Evolutionary conservation across 805 yeast genomes (phyloP), one percentile per base, ranked within the genome.

Genomic region (Yamadazyma laniorum): DNA sequence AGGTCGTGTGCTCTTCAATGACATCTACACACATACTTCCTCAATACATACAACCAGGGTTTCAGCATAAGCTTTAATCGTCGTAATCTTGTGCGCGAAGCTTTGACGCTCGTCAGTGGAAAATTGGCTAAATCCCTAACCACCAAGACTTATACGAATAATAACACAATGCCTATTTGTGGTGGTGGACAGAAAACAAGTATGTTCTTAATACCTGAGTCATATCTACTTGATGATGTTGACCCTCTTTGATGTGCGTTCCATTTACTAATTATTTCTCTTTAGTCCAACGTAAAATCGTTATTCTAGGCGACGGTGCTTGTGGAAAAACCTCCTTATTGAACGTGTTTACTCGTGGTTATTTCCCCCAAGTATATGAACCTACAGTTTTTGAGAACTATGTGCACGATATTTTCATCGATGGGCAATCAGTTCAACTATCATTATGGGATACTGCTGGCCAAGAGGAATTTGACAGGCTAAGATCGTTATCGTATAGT

Each of bases 371-470:
- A 59, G 98, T 91, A 15, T 91, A 91, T 62, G 99, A 90, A 58
- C 99, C 99, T 18, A 91, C 99, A 1, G 97, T 91, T 26, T 91
- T 93, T 64, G 98, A 91, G 59, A 91, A 91, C 67, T 91, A 91
- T 59, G 95, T 90, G 43, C 98, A 91, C 63, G 98, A 91, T 59
- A 93, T 91, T 48, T 91, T 87, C 65, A 89, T 91, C 39, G 99
- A 91, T 59, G 91, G 91, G 36, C 88, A 87, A 59, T 88, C 93
- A 34, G 85, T 91, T 52, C 95, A 90, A 55, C 68, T 91, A 40
- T 89, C 96, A 12, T 70, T 91, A 39, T 93, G 99, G 99, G 99
- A 91, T 60, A 91, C 99, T 5, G 99, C 99, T 1, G 99, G 99
- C 6, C 99, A 91, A 70, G 99, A 91, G 65, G 99, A 91, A 66